Percentiles rank a stretch among this genome's conserved stretches.
phyloP scores from a whole-genome alignment of 1,284 basidiomycete species.

The Polyporus tsugae region DNA sequence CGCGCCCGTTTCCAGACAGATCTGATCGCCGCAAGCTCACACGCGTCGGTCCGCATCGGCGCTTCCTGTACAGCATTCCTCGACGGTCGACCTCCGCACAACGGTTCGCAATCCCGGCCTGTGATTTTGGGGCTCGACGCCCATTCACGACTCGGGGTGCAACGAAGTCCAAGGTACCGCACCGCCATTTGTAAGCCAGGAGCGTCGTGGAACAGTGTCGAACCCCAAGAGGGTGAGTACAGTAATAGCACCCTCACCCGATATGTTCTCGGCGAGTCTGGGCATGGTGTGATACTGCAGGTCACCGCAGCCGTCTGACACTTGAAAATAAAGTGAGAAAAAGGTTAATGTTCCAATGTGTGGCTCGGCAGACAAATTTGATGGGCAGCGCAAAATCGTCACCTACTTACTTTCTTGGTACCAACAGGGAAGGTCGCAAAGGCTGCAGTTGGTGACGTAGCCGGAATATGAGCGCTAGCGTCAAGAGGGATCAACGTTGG shows the following conservation, averaged over 20 bases:
- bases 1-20: slow-evolving; percentile 3
- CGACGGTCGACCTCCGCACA: slow-evolving; percentile 7
- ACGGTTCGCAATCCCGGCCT: slow-evolving; percentile 6
- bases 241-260: background rate
- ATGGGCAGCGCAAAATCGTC: background rate
- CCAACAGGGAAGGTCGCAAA: background rate
- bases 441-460: background rate
- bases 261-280: background rate
- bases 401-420: background rate
- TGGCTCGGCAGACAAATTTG: background rate
- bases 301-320: background rate
- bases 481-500: background rate
- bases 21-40: slow-evolving; percentile 9
- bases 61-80: slow-evolving; percentile 11
- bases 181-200: slow-evolving; percentile 11
- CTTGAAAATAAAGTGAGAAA: background rate
- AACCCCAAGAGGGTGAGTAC: background rate
- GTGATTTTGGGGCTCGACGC: slow-evolving; percentile 21
- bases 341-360: background rate
- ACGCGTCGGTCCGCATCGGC: slow-evolving; percentile 21
- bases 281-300: background rate
- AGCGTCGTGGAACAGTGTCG: background rate
- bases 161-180: slow-evolving; percentile 1
- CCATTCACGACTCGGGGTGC: slow-evolving; percentile 12
- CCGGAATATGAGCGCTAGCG: background rate